Evolutionary conservation across 2,329 filamentous ascomycete species (phyloP), one percentile per base, ranked within the genome.

Genomic region (Cladobotryum protrusum): DNA sequence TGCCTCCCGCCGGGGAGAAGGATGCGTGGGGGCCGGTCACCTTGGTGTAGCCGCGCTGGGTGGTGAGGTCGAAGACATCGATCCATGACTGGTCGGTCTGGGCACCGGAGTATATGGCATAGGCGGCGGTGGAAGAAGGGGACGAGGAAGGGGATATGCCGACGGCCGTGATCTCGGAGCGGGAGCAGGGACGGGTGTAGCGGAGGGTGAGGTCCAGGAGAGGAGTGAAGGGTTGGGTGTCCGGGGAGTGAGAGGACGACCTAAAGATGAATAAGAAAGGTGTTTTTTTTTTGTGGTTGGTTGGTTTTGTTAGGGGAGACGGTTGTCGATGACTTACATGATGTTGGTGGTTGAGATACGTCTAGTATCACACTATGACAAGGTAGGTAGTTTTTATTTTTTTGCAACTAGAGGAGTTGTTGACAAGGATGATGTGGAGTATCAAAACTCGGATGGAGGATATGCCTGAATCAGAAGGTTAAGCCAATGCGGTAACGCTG

Each of bases 81-180:
- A 69, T 62, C 65, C 67, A 69, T n/a, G 64, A 60, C 18, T 66
- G 63, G 33, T 57, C 46, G 9, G 60, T 57, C 40, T 62, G 61
- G 4, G 56, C 59, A 18, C 61, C 59, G 41, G 57, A 55, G 54
- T 63, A 68, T 37, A 61, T 59, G 14, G 65, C 63, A 17, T 64
- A 66, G 20, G 60, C 65, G 14, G 58, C 42, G 37, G 54, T 47
- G 0, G 58, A 57, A 15, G 54, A 50, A 4, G 58, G 54, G 2
- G 64, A 63, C 43, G 24, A 8, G 2, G 24, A 29, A 29, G 24
- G 24, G 24, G 24, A 29, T 29, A 68, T 57, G 44, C 62, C 64
- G 17, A 68, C 62, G 1, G 59, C 58, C 47, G 56, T 57, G 53
- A 69, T 67, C 48, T 69, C 66, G 11, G 59, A 54, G 42, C 57